Conservation (phyloP, 441 rosid species). For the Mallotus repandus region DNA sequence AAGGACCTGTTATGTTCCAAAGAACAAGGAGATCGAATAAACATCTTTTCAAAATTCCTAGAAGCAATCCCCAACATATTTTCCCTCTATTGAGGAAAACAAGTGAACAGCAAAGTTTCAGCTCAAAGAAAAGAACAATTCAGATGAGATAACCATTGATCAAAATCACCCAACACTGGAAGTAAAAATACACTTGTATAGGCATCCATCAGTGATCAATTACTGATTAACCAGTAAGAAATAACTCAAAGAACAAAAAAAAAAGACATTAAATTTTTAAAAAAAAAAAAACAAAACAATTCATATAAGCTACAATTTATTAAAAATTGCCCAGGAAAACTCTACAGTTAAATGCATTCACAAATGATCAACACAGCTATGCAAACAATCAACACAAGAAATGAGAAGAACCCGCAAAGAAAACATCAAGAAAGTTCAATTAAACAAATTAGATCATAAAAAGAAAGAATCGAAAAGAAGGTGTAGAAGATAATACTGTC, state of each 20-base stretch:
- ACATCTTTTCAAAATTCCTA: conserved; percentile 14
- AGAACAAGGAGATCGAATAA: not conserved
- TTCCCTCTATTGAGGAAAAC: conserved; percentile 24
- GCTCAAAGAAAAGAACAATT: conserved; percentile 16
- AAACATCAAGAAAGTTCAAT: not conserved
- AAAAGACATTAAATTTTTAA: not conserved
- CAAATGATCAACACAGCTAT: conserved; percentile 15
- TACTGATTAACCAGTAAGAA: conserved; percentile 13
- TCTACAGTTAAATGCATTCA: conserved; percentile 14
- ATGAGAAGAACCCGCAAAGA: conserved; percentile 15
- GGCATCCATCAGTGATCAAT: conserved; percentile 1
- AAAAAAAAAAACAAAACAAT: not conserved
- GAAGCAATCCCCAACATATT: conserved; percentile 22
- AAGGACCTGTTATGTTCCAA: conserved; percentile 56
- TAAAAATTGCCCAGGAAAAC: conserved; percentile 8
- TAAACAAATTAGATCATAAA: conserved; percentile 18
- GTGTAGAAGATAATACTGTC: conserved; percentile 46
- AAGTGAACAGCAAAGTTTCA: conserved; percentile 29
- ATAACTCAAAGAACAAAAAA: not conserved
- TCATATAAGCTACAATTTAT: not conserved
- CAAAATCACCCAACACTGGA: conserved; percentile 8
- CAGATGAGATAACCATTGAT: not conserved
- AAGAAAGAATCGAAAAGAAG: conserved; percentile 8
- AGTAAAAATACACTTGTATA: conserved; percentile 5
- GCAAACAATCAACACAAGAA: conserved; percentile 15